Evolutionary conservation across 441 rosid genomes (phyloP), one percentile per base, ranked within the genome.

Genomic region (Adansonia rubrostipa): DNA sequence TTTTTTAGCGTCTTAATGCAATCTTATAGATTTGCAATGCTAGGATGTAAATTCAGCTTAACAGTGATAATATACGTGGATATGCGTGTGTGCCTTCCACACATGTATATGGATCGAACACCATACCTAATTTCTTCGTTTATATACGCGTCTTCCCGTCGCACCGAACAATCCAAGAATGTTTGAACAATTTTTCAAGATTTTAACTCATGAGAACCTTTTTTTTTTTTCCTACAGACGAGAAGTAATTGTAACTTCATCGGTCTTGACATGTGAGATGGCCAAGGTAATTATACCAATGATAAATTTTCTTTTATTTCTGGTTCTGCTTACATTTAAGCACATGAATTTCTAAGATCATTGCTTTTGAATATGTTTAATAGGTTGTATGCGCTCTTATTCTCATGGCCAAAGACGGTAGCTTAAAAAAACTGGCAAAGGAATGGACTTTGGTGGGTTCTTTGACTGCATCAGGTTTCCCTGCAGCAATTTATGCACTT

Each of bases 391-490:
- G 89, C 68, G 99, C 99, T 17, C 70, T 94, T 24, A 40, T 93
- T 84, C 89, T 96, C 78, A 94, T 96, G 99, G 91, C 86, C 75
- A 92, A 82, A 87, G 85, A 92, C 63, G 98, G 99, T 58, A 92
- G 78, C 81, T 80, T 94, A 89, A 86, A 83, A 90, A 86, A 84
- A 81, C 73, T 89, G 69, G 80, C 84, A 33, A 88, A 80, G 36
- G 85, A 94, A 74, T 96, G 99, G 99, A 92, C 94, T 24, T 85
- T 94, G 89, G 81, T 89, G 60, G 92, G 91, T 20, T 96, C 99
- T 14, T 82, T 96, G 81, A 91, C 95, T 66, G 97, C 99, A 56
- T 96, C 99, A 10, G 99, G 97, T 79, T 95, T 94, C 80, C 99
- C 99, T 77, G 97, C 99, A 15, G 97, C 96, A 45, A 90, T 96